Evolutionary conservation across 257 asterid species (phyloP).

Genomic region (Eucommia ulmoides): DNA sequence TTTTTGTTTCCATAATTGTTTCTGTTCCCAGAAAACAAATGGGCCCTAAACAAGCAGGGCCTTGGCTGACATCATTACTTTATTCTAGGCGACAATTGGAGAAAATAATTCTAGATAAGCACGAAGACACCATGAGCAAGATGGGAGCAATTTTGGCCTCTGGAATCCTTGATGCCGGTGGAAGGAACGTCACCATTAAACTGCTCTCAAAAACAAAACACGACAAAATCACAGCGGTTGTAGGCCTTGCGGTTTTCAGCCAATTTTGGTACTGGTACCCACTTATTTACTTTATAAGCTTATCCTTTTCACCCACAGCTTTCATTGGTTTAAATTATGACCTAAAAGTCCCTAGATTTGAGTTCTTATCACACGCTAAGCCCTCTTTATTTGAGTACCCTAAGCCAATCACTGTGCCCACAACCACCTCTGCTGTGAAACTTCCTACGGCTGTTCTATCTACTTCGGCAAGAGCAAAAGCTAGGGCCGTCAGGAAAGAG

Average conservation of each 20-base stretch:
- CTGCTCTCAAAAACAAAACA: constrained; percentile 82
- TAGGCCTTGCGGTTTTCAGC: constrained; percentile 95
- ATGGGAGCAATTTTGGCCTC: constrained; percentile 99
- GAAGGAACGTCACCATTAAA: constrained; percentile 80
- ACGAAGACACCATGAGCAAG: constrained; percentile 97
- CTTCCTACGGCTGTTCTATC: constrained; percentile 91
- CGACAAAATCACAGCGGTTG: constrained; percentile 74
- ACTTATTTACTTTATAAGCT: constrained; percentile 76
- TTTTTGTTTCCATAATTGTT: too few species aligned
- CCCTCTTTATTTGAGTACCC: constrained; percentile 89
- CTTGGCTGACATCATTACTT: too few species aligned
- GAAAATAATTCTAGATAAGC: constrained; percentile 81
- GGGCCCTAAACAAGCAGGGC: too few species aligned
- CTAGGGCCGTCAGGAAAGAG: constrained; percentile 79
- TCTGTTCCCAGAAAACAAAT: too few species aligned
- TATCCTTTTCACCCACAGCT: constrained; percentile 98
- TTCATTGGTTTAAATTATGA: constrained; percentile 79
- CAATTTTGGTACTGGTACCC: constrained; percentile 99
- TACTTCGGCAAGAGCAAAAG: constrained; percentile 81
- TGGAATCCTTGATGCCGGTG: constrained; percentile 97
- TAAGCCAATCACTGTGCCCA: constrained; percentile 65
- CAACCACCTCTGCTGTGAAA: constrained; percentile 62
- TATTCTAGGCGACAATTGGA: constrained; percentile 86
- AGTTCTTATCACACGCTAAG: constrained; percentile 82
- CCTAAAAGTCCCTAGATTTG: constrained; percentile 86